Evolutionary conservation across 805 yeast species (phyloP), one percentile per base, ranked within the genome.

Genomic region (Sungouiozyma intestinalis): DNA sequence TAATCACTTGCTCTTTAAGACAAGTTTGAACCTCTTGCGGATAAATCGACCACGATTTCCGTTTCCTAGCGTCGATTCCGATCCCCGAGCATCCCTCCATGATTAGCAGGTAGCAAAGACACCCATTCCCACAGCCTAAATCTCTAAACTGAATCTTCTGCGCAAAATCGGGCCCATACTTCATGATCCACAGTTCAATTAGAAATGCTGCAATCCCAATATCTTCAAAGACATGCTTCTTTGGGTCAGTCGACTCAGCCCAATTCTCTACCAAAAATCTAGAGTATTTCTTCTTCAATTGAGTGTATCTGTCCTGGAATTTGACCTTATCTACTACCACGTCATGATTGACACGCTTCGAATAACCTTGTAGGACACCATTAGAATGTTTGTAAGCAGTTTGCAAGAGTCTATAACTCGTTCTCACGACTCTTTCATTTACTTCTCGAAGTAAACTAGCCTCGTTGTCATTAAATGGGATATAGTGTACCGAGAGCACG

Each of bases 191-290:
- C 31, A 85, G 69, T 63, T 85, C 95, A 20, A 90, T 84, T 46
- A 90, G 67, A 52, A 90, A 90, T 0, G 97, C 95, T 1, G 97
- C 97, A 51, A 90, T 88, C 3, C 95, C 94, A 41, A 90, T 74
- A 59, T 90, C 97, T 66, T 90, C 97, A 65, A 88, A 90, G 0
- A 90, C 97, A 64, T 90, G 97, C 59, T 90, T 90, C 51, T 81
- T 75, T 2, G 97, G 97, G 62, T 90, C 97, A 2, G 97, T 90
- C 24, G 81, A 78, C 62, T 90, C 97, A n/a, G 72, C 77, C 97
- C 97, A 90, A 48, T 72, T 73, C 34, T 79, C 84, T 11, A 87
- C 87, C 39, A 90, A 64, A 15, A 65, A 62, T 20, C 79, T 75
- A 0, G 95, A 85, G 58, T 88, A 83, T 60, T 80, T 83, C 59